Evolutionary conservation across 2,329 filamentous ascomycete genomes (phyloP), one percentile per base, ranked within the genome.

Genomic region (Colletotrichum destructivum): DNA sequence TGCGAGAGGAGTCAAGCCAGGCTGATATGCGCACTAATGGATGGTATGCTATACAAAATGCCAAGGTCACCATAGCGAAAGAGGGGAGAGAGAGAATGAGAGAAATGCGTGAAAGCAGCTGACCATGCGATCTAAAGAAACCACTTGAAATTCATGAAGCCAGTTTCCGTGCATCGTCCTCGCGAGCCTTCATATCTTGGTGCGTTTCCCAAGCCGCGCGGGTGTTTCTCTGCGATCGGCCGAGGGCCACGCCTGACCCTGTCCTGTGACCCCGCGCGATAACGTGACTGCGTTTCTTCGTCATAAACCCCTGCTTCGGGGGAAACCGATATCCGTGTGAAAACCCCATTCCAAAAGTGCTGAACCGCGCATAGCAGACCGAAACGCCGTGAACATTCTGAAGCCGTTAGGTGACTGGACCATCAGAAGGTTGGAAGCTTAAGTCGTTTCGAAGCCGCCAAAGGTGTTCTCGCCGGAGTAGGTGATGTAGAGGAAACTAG

Each of bases 401-500:
- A 70, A 69, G 65, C 65, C 26, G 35, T 60, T 60, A 54, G 52
- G 40, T 59, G 44, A 69, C 49, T 63, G 15, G 66, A 60, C 52
- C 62, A 40, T 69, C 69, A 70, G 67, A 70, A 71, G 49, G 52
- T 66, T 44, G 51, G 61, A 57, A 62, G 71, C 66, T 81, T 79
- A 85, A 64, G 77, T 80, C 71, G 80, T 79, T 79, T 87, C 80
- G 73, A 83, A 82, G 52, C 74, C 81, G 81, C 96, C 96, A 81
- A 99, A 99, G 66, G 96, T 99, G 89, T 98, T 99, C 91, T 98
- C 96, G 85, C 96, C 96, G 62, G 96, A 98, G 89, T 98, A 98
- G 78, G 96, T 98, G 87, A 99, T 99, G 88, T 99, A 99, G 73
- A 99, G 89, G 88, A 98, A 98, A 62, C 94, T 95, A 79, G 31